Conservation (phyloP, 805 yeast species). For the Ogataea polymorpha region DNA sequence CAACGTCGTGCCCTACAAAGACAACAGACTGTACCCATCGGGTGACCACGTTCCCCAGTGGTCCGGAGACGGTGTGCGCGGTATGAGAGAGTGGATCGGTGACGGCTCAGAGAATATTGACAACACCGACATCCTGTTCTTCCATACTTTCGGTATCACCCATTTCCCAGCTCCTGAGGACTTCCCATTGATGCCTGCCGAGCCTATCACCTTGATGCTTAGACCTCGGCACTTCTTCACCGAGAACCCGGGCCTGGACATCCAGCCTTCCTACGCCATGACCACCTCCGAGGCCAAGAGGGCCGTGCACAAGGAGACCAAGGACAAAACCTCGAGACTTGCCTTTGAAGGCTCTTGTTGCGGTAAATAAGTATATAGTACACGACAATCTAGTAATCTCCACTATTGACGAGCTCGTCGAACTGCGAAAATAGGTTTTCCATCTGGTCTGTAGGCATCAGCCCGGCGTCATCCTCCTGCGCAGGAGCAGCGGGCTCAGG, state of each 20-base stretch:
- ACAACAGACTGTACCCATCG: conserved; percentile 74
- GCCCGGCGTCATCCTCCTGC: conserved; percentile 10
- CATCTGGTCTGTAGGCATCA: conserved; percentile 33
- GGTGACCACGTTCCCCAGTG: conserved; percentile 76
- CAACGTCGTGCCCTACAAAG: conserved; percentile 68
- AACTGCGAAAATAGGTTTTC: conserved; percentile 32
- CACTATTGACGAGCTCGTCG: conserved; percentile 29
- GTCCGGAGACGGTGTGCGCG: conserved; percentile 65
- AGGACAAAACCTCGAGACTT: conserved; percentile 49
- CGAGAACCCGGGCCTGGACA: conserved; percentile 75
- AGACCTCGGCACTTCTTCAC: conserved; percentile 78
- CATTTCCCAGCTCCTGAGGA: conserved; percentile 90
- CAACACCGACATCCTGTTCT: conserved; percentile 68
- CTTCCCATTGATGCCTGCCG: conserved; percentile 88
- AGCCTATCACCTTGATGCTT: conserved; percentile 68
- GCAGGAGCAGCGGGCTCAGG: conserved; percentile 1
- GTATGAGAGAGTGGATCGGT: conserved; percentile 68
- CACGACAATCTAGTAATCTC: conserved; percentile 6
- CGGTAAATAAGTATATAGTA: conserved; percentile 11
- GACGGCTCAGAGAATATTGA: conserved; percentile 57
- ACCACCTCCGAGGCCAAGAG: conserved; percentile 44
- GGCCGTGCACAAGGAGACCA: conserved; percentile 38
- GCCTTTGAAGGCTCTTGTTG: conserved; percentile 41
- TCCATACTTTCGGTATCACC: conserved; percentile 82
- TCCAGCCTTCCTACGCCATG: conserved; percentile 59